Evolutionary conservation across 257 asterid species (phyloP), one percentile per base, ranked within the genome.

Genomic region (Solanum neorickii): DNA sequence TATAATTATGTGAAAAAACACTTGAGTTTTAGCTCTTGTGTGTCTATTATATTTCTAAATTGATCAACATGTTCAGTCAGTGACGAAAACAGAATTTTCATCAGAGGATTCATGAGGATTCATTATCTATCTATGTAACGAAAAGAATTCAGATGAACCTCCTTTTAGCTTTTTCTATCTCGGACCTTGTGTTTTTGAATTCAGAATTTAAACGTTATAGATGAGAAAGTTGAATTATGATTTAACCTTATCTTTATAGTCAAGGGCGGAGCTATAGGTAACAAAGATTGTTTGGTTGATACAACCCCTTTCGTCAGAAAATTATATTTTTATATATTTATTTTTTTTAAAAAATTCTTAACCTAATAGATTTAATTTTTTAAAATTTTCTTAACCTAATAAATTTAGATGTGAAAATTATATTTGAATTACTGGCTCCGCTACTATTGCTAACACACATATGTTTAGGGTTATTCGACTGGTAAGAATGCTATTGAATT

Each of bases 121-220:
- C 27, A 33, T 9, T 6, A 72, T 72, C 2, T 7, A 29, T 68
- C 6, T 0, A 9, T 37, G 18, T 4, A 33, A 15, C 1, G 0
- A 14, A 68, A 35, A 7, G 27, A 6, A 35, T 73, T 73, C 46
- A 5, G 14, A 73, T 73, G 44, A 70, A 35, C 14, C 31, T 39
- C 31, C 2, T 74, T 20, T 0, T 0, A 5, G 9, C 11, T 14
- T 0, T 62, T 0, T 21, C 31, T 73, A 21, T 10, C 3, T 73
- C 49, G 3, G 3, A 73, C 5, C 82, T 10, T 37, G 9, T 37
- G 10, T 62, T 12, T 23, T 3, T 20, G 0, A 52, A 73, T 77
- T 44, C 25, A 25, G 1, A 25, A 25, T 44, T 77, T 77, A 77
- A 29, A 44, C 9, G 9, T 25, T 44, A 37, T 21, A 73, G 10